Base-by-base conservation (phyloP, 176 grass and related monocot genomes). In the Zoysia japonica region DNA sequence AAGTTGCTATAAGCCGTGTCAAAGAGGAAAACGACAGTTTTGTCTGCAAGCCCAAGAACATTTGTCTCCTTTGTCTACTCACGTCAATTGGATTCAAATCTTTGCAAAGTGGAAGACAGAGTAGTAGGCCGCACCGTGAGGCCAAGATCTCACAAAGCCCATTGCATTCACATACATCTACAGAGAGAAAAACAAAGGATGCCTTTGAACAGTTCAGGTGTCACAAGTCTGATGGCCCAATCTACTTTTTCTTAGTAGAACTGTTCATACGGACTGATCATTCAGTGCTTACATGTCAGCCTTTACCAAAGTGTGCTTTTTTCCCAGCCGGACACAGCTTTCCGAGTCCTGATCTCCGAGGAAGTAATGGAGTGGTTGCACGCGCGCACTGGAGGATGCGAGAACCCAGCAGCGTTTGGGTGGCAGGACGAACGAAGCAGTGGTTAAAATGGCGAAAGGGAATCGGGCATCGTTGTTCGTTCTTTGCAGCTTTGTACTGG, bases 231-330 rank as follows among this genome's bases (percentile, higher is more conserved):
- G 41, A 71, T 53, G 54, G 68, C 75, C 55, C 59, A 36, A 35
- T 11, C 9, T 1, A 35, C 19, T 20, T 60, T 60, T 60, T 60
- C 56, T 60, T 53, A 15, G 11, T 5, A 20, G 9, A 36, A 36
- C 59, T 36, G 62, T 40, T 65, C 52, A 76, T 83, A 83, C 74
- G 68, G 47, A 61, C 68, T 63, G 55, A 17, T 50, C 56, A 65
- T 45, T 57, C 65, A 85, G 81, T 81, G 71, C 85, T 85, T 54
- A 75, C 9, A 59, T 57, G 12, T 43, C 65, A 76, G 49, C 50
- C 52, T 81, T 85, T 89, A 57, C 77, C 48, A 59, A 59, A 86
- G 72, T 40, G 4, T 17, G n/a, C 49, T 76, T 7, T 43, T 85
- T 77, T 89, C 62, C 59, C n/a, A 51, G 42, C 82, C 71, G 71